These are phyloP conservation scores for Tetradesmus obliquus DNA, from an alignment of 139 green algal species.

Conservation along the genomic window DNA sequence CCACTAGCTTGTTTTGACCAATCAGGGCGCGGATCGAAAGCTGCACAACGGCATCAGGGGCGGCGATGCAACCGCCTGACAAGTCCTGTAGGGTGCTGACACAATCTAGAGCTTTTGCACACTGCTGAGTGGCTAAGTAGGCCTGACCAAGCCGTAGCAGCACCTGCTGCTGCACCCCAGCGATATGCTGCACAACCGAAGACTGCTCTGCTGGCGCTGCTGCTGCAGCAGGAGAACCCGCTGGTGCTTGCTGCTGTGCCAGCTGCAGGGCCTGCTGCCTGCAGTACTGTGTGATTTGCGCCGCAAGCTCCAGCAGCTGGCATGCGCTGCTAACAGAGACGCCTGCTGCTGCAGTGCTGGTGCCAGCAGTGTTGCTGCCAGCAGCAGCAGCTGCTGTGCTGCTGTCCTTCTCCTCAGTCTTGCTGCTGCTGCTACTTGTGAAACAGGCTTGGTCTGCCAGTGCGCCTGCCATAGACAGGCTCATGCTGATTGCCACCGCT, in stretches of 20 bases:
- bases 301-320: constrained; percentile 21
- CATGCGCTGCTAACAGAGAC: background rate
- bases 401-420: background rate
- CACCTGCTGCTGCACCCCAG: constrained; percentile 16
- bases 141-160: constrained; percentile 10
- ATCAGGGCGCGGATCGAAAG: constrained; percentile 8
- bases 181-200: background rate
- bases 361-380: background rate
- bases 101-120: constrained; percentile 2
- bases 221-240: background rate
- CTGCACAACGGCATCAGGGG: background rate
- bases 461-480: constrained; percentile 10
- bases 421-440: background rate
- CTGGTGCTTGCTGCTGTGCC: background rate
- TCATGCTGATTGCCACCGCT: constrained; percentile 10
- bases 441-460: background rate
- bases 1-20: background rate
- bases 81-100: background rate
- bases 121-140: background rate
- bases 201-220: background rate
- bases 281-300: background rate
- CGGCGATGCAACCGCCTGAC: background rate
- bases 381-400: background rate
- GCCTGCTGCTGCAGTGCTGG: background rate
- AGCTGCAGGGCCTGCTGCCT: background rate